Percentiles rank a stretch among this genome's conserved stretches.
Conservation (phyloP, 2,329 filamentous ascomycete species). For the Kalmusia sp. region DNA sequence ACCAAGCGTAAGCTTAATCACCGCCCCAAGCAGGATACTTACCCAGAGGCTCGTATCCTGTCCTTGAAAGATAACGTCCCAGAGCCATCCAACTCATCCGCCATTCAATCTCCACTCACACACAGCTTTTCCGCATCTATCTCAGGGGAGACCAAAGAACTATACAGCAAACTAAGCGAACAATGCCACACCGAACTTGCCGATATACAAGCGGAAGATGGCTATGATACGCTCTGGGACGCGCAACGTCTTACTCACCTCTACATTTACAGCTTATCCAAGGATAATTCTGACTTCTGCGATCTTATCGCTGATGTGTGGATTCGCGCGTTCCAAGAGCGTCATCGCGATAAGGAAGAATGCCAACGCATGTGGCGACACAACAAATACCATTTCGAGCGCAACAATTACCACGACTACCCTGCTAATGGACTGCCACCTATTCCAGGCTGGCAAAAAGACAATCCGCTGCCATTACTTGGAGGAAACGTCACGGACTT, state of each 20-base stretch:
- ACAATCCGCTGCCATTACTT: constrained; percentile 19
- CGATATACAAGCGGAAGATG: constrained; percentile 2
- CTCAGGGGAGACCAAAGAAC: constrained; percentile 2
- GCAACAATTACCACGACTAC: constrained; percentile 3
- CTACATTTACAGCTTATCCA: constrained; percentile 32
- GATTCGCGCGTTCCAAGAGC: constrained; percentile 39
- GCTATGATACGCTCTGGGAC: constrained; percentile 21
- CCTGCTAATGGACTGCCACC: background rate
- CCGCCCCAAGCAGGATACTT: background rate
- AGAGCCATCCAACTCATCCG: background rate
- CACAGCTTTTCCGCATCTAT: constrained; percentile 1
- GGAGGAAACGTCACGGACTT: constrained; percentile 21
- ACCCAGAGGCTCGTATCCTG: background rate
- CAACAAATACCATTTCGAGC: constrained; percentile 19
- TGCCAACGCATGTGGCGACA: constrained; percentile 22
- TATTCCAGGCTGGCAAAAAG: constrained; percentile 14
- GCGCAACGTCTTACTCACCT: constrained; percentile 27
- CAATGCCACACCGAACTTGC: constrained; percentile 25
- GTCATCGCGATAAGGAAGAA: constrained; percentile 7
- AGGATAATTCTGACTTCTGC: constrained; percentile 25
- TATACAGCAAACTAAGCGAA: constrained; percentile 10
- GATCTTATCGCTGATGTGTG: constrained; percentile 42
- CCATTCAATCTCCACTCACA: too few relatives aligned
- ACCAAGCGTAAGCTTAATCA: background rate
- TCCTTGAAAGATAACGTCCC: background rate